Percentiles rank a stretch among this genome's conserved stretches.
These are phyloP conservation scores for Picochlorum sp. DNA, from an alignment of 139 green algal genomes.

Conservation along the genomic window DNA sequence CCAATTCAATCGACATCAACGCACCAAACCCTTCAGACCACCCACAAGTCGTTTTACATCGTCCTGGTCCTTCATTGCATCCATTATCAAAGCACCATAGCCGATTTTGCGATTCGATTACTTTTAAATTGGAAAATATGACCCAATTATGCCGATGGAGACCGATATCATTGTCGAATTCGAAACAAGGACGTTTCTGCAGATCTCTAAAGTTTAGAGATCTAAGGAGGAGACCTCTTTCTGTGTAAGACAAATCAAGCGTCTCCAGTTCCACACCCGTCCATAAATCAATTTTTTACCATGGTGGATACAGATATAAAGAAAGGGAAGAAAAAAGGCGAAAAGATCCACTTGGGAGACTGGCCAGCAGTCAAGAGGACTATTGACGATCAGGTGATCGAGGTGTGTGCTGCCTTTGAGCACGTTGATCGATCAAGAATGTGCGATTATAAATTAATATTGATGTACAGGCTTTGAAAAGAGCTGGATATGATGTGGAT, in stretches of 20 bases:
- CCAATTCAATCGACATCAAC: no score
- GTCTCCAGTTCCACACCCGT: no score
- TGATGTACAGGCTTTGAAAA: slow-evolving; percentile 35
- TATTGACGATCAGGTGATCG: slow-evolving; percentile 42
- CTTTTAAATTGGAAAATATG: background rate
- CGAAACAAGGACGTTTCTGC: background rate
- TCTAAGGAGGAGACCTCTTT: background rate
- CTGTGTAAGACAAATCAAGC: no score
- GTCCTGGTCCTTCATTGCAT: no score
- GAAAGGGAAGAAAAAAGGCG: slow-evolving; percentile 12
- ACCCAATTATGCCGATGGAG: background rate
- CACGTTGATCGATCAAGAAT: background rate
- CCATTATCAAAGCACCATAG: background rate
- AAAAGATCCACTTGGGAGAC: slow-evolving; percentile 48
- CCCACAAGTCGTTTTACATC: no score
- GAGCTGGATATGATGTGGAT: slow-evolving; percentile 50
- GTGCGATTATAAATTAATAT: background rate
- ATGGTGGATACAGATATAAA: background rate
- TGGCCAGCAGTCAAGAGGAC: slow-evolving; percentile 42
- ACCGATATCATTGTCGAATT: background rate
- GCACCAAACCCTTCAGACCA: no score
- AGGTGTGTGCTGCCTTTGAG: slow-evolving; percentile 29
- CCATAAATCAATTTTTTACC: background rate
- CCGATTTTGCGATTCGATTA: no score
- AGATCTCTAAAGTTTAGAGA: background rate